Evolutionary conservation across 345 rosid species (phyloP), one percentile per base, ranked within the genome.

Genomic region (Eucalyptus pauciflora): DNA sequence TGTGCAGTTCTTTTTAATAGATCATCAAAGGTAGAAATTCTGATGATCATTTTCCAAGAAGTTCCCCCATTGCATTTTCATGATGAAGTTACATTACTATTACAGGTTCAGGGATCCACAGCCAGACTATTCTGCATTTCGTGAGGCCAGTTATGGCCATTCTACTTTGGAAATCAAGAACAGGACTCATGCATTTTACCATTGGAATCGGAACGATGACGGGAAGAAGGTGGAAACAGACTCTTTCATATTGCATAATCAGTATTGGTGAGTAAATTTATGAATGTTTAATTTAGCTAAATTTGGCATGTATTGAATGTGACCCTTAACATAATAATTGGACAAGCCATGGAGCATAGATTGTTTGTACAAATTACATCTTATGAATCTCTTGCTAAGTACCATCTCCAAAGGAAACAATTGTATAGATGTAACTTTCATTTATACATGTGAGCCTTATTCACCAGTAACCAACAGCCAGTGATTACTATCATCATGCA

Each of bases 61-160:
- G 33, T 50, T 86, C 46, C 62, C 45, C 27, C 64, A 31, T 51
- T 15, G 48, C 76, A 60, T 64, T 45, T 50, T 60, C 50, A 16
- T 52, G 88, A 58, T 88, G 62, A 5, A 45, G 10, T 87, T 87
- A 88, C 86, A 86, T 41, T 91, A 54, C 58, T 33, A 52, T 86
- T 58, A 11, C 89, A 98, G 98, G 90, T 97, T 95, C 89, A 94
- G 86, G 88, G 93, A 95, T 88, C 99, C 98, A 87, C 98, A 96
- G 71, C 98, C 99, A 86, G 95, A 94, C 51, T 94, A 97, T 89
- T 98, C 99, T 76, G 99, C 99, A 81, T 98, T 96, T 89, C 90
- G 99, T 69, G 99, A 98, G 95, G 96, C 98, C 88, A 97, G 98
- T 90, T 96, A 95, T 67, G 99, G 98, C 24, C 98, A 98, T 90